Percentiles rank a stretch among this genome's conserved stretches.
Conservation (phyloP, 306 rosid species). For the Nissolia schottii region DNA sequence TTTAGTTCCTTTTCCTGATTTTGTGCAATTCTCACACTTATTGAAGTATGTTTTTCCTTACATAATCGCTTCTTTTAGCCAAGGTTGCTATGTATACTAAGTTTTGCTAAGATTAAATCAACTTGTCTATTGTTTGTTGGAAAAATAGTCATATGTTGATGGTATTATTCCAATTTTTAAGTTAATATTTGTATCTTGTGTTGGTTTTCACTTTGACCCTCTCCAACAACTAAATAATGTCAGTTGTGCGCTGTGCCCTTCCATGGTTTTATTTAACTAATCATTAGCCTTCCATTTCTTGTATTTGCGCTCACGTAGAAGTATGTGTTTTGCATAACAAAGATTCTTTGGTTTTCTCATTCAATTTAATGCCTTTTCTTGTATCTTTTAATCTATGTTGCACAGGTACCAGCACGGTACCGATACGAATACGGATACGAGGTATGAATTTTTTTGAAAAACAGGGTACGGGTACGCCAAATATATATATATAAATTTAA, state of each 20-base stretch:
- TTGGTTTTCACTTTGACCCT: slow-evolving; percentile 11
- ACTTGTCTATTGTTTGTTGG: neutral
- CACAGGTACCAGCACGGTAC: too few species aligned
- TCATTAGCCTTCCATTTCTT: neutral
- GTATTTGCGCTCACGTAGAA: neutral
- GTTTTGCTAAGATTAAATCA: neutral
- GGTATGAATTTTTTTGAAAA: too few species aligned
- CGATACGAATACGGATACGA: too few species aligned
- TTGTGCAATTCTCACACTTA: neutral
- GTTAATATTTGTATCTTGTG: slow-evolving; percentile 5
- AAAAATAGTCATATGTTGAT: neutral
- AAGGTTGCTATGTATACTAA: neutral
- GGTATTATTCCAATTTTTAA: neutral
- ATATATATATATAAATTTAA: too few species aligned
- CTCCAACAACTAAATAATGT: neutral
- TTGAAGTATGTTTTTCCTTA: neutral
- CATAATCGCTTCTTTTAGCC: neutral
- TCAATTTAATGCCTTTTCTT: neutral
- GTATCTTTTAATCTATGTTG: neutral
- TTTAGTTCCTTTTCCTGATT: slow-evolving; percentile 3
- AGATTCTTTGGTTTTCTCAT: neutral
- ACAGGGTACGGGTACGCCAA: too few species aligned
- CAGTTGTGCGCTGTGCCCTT: neutral
- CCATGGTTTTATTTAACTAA: slow-evolving; percentile 7
- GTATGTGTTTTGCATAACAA: neutral